Conservation (phyloP, 352 stramenopile genomes). For the Phytophthora nicotianae region DNA sequence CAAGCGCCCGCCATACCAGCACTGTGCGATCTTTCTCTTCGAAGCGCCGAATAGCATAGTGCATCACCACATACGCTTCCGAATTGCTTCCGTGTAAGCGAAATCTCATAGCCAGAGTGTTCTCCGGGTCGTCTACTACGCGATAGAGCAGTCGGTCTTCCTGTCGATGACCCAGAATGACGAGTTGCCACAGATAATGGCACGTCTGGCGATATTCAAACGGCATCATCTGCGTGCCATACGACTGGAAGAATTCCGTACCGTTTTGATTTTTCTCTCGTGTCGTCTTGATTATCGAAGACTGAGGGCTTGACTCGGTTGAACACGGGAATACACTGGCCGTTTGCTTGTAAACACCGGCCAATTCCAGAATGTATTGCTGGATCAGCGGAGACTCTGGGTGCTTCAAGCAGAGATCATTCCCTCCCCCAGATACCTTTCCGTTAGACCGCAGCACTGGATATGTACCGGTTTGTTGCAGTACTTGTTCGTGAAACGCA, state of each 20-base stretch:
- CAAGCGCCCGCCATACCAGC: conserved; percentile 17
- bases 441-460: background rate
- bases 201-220: conserved; percentile 18
- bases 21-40: conserved; percentile 9
- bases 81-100: background rate
- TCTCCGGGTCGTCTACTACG: conserved; percentile 2
- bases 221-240: conserved; percentile 6
- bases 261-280: background rate
- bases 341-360: conserved; percentile 5
- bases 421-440: background rate
- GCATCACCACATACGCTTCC: background rate
- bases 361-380: conserved; percentile 12
- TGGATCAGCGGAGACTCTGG: background rate
- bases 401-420: background rate
- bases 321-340: background rate
- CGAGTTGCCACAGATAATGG: conserved; percentile 17
- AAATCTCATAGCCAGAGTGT: conserved; percentile 6
- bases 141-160: conserved; percentile 3
- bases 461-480: background rate
- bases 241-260: conserved; percentile 16
- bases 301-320: background rate
- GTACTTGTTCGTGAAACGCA: background rate
- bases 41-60: conserved; percentile 7
- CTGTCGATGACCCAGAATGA: conserved; percentile 11
- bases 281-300: conserved; percentile 5